Evolutionary conservation across 495 filamentous ascomycete species (phyloP).

Genomic region (Baudoinia panamericana): DNA sequence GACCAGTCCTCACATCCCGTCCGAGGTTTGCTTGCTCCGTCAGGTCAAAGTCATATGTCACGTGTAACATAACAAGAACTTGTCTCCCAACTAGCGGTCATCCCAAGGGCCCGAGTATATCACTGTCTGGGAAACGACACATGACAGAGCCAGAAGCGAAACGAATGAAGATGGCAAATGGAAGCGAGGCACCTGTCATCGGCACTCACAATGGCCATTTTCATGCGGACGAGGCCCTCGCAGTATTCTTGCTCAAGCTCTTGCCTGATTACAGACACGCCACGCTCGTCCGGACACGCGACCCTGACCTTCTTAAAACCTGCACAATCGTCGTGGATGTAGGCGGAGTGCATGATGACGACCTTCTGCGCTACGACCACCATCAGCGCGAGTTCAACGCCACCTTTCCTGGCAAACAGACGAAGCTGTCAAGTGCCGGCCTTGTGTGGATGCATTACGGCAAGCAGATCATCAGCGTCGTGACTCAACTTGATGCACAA

Average conservation of each 20-base stretch:
- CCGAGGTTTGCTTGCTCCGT: no score
- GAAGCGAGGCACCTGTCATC: slow-evolving; percentile 37
- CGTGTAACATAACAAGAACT: no score
- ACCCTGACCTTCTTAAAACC: slow-evolving; percentile 58
- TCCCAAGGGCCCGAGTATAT: background rate
- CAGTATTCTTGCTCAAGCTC: slow-evolving; percentile 85
- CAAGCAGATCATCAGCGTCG: slow-evolving; percentile 58
- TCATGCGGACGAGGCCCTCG: slow-evolving; percentile 97
- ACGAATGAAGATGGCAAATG: slow-evolving; percentile 24
- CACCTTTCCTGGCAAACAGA: slow-evolving; percentile 60
- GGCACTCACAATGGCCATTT: slow-evolving; percentile 96
- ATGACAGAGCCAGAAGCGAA: slow-evolving; percentile 25
- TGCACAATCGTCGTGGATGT: slow-evolving; percentile 97
- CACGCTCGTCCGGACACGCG: slow-evolving; percentile 72
- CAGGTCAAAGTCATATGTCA: no score
- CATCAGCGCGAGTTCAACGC: slow-evolving; percentile 85
- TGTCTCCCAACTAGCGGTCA: background rate
- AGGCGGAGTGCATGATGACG: slow-evolving; percentile 72
- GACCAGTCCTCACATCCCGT: background rate
- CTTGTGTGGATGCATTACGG: slow-evolving; percentile 95
- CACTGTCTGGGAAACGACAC: background rate
- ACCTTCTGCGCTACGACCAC: slow-evolving; percentile 76
- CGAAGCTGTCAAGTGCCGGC: slow-evolving; percentile 85
- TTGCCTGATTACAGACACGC: slow-evolving; percentile 67
- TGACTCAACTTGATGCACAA: slow-evolving; percentile 47